phyloP scores from a whole-genome alignment of 2,329 filamentous ascomycete genomes.

The Phyllosticta citribraziliensis region DNA sequence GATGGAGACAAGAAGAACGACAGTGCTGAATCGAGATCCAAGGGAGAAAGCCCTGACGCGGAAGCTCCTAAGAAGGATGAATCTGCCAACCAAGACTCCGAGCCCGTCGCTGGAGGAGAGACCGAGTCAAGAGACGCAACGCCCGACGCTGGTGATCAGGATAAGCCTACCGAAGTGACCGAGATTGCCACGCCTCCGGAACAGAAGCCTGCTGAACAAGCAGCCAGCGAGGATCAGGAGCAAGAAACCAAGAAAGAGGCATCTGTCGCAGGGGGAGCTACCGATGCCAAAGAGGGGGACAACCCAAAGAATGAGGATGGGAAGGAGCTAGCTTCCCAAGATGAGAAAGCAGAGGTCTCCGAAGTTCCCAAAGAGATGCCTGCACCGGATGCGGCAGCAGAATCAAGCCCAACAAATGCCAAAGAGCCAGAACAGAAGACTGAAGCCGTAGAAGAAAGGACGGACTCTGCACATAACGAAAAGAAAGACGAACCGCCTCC shows the following conservation, averaged over 20 bases:
- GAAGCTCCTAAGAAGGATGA: background rate
- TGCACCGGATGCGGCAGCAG: background rate
- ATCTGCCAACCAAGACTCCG: background rate
- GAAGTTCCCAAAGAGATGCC: background rate
- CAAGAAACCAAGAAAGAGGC: background rate
- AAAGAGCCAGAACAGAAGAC: background rate
- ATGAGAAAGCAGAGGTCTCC: background rate
- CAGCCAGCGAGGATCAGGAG: background rate
- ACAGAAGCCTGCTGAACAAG: background rate
- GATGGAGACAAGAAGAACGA: conserved; percentile 3
- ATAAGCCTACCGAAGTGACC: background rate
- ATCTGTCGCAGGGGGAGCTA: background rate
- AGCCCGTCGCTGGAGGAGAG: background rate
- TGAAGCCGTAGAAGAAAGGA: background rate
- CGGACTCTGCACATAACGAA: background rate
- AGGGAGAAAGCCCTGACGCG: background rate
- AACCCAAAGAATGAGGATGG: background rate
- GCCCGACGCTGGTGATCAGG: background rate
- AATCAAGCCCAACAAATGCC: background rate
- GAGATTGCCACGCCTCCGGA: background rate
- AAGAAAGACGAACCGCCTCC: background rate
- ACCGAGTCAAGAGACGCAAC: conserved; percentile 1
- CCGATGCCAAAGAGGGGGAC: background rate
- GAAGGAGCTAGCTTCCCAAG: background rate
- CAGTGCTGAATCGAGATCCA: conserved; percentile 7